phyloP scores from a whole-genome alignment of 257 asterid species.

The Solanum appendiculatum region DNA sequence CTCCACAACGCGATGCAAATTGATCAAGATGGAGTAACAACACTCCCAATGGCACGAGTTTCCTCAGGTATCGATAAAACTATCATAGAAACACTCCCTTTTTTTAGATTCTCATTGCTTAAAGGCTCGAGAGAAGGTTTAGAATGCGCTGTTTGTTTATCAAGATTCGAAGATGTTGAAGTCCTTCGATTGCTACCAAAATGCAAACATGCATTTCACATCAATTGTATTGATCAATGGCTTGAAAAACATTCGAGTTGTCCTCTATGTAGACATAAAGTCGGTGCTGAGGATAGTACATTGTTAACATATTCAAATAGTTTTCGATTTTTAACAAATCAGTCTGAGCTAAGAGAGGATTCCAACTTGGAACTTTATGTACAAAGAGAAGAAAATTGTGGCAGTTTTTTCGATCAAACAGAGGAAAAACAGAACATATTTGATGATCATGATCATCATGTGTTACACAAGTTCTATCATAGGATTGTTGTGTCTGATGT shows the following conservation, averaged over 20 bases:
- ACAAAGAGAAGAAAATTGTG: conserved; percentile 29
- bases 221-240: conserved; percentile 26
- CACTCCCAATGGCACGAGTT: background rate
- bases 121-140: conserved; percentile 24
- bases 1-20: conserved; percentile 1
- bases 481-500: conserved; percentile 33
- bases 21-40: conserved; percentile 33
- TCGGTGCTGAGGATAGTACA: conserved; percentile 12
- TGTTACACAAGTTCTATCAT: conserved; percentile 36
- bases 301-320: conserved; percentile 14
- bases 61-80: conserved; percentile 25
- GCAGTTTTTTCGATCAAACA: background rate
- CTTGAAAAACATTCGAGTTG: conserved; percentile 32
- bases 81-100: conserved; percentile 23
- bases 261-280: conserved; percentile 26
- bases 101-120: conserved; percentile 21
- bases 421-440: background rate
- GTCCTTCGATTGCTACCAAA: conserved; percentile 25
- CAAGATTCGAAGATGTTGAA: conserved; percentile 24
- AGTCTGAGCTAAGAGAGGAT: conserved; percentile 10
- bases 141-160: conserved; percentile 23
- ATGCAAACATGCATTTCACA: conserved; percentile 29
- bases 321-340: conserved; percentile 17
- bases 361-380: conserved; percentile 32
- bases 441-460: background rate